These are phyloP conservation scores for Colletotrichum spaethianum DNA, from an alignment of 2,329 filamentous ascomycete genomes.

Conservation along the genomic window DNA sequence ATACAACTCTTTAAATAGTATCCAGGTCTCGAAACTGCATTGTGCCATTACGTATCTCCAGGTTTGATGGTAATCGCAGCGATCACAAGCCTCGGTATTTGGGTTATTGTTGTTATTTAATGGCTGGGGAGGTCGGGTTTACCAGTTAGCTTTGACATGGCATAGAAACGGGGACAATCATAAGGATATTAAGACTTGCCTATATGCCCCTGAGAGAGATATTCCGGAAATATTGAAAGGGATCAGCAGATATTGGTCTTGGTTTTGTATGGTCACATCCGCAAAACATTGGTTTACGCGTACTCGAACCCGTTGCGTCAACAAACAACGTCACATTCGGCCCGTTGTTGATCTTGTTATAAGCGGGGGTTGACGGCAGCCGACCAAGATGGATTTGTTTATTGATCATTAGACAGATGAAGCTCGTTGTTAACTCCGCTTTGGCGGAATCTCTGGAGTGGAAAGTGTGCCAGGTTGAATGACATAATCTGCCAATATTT, in stretches of 20 bases:
- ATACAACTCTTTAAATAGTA: neutral
- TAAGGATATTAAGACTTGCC: no score
- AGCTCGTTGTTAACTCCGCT: neutral
- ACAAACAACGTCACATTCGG: neutral
- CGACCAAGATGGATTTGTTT: neutral
- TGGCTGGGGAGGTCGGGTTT: neutral
- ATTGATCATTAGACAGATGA: neutral
- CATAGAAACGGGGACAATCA: neutral
- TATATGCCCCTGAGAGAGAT: neutral
- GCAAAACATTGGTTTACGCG: neutral
- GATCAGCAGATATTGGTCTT: neutral
- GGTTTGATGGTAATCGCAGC: neutral
- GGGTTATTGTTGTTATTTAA: neutral
- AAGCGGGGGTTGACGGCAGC: neutral
- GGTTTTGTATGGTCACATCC: neutral
- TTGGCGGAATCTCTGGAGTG: neutral
- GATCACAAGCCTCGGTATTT: neutral
- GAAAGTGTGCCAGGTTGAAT: neutral
- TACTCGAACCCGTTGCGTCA: no score
- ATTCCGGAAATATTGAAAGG: neutral
- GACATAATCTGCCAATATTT: neutral
- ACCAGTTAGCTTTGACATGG: neutral
- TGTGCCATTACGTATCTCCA: no score
- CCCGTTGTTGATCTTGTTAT: neutral
- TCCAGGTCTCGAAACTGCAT: neutral